These are phyloP conservation scores for Hypoxylon sp. DNA, from an alignment of 2,329 filamentous ascomycete species.

Conservation along the genomic window DNA sequence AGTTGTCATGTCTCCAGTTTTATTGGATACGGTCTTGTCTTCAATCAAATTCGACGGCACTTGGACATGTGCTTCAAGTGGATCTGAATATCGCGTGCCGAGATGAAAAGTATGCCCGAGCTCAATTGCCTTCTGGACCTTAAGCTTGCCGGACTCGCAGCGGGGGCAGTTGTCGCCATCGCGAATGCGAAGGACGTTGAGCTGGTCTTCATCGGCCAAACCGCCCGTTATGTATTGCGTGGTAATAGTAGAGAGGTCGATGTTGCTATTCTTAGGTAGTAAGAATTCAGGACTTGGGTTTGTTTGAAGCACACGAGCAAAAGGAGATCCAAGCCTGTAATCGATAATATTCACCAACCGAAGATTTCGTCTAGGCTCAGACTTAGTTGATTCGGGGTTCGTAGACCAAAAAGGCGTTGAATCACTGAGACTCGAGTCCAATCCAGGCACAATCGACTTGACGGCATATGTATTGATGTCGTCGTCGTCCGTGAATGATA, in stretches of 20 bases:
- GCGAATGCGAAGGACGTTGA: slow-evolving; percentile 76
- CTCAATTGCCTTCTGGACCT: slow-evolving; percentile 82
- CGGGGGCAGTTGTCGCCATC: slow-evolving; percentile 80
- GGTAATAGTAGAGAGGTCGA: slow-evolving; percentile 37
- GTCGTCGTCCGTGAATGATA: slow-evolving; percentile 51
- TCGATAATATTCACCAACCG: slow-evolving; percentile 52
- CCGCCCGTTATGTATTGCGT: slow-evolving; percentile 40
- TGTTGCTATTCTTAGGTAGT: slow-evolving; percentile 35
- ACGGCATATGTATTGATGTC: slow-evolving; percentile 71
- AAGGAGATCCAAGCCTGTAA: slow-evolving; percentile 53
- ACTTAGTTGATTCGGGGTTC: slow-evolving; percentile 44
- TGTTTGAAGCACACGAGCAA: slow-evolving; percentile 35
- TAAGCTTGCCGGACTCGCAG: slow-evolving; percentile 75
- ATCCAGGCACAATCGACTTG: slow-evolving; percentile 74
- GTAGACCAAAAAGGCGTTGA: slow-evolving; percentile 66
- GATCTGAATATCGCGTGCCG: slow-evolving; percentile 86
- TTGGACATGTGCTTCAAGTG: slow-evolving; percentile 76
- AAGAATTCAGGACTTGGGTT: slow-evolving; percentile 27
- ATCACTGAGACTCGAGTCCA: slow-evolving; percentile 80
- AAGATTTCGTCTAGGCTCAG: slow-evolving; percentile 35
- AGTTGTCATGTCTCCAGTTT: slow-evolving; percentile 46
- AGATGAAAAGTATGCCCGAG: slow-evolving; percentile 96
- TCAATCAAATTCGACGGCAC: slow-evolving; percentile 55
- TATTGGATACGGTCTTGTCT: slow-evolving; percentile 39
- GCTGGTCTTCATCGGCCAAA: slow-evolving; percentile 53